Conservation (phyloP, 495 filamentous ascomycete species). For the Neurospora cerealis region DNA sequence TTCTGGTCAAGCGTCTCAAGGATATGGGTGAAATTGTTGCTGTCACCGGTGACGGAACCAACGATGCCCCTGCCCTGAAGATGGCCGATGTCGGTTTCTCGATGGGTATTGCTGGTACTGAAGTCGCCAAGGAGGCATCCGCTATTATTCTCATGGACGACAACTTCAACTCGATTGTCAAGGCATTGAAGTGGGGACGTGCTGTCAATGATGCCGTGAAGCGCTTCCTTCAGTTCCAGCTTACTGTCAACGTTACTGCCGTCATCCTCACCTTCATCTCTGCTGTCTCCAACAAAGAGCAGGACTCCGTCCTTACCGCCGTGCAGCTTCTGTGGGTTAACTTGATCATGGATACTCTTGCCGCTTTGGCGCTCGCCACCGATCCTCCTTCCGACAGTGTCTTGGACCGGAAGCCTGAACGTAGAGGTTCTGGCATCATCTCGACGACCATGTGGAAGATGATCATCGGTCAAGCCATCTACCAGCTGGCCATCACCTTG, state of each 20-base stretch:
- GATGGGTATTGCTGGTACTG: slow-evolving; percentile 85
- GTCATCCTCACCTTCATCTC: slow-evolving; percentile 76
- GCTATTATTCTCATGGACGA: slow-evolving; percentile 89
- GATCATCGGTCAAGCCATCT: slow-evolving; percentile 80
- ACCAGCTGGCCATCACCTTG: slow-evolving; percentile 70
- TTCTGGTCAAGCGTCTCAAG: slow-evolving; percentile 66
- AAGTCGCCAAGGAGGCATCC: slow-evolving; percentile 89
- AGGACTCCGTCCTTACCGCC: slow-evolving; percentile 66
- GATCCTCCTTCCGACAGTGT: slow-evolving; percentile 74
- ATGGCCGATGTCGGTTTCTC: slow-evolving; percentile 85
- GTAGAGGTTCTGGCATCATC: slow-evolving; percentile 67
- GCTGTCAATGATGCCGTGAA: slow-evolving; percentile 86
- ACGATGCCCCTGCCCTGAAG: slow-evolving; percentile 79
- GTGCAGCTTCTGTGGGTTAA: slow-evolving; percentile 91
- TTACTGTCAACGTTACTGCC: slow-evolving; percentile 86
- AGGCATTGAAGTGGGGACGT: slow-evolving; percentile 82
- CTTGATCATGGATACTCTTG: slow-evolving; percentile 89
- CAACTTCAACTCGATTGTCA: slow-evolving; percentile 81
- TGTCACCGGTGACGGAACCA: slow-evolving; percentile 83
- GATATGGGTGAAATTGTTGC: slow-evolving; percentile 70
- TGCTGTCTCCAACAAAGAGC: slow-evolving; percentile 56
- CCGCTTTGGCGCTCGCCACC: slow-evolving; percentile 75
- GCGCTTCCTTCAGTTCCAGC: slow-evolving; percentile 86
- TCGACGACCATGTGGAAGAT: slow-evolving; percentile 93
- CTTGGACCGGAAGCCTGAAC: slow-evolving; percentile 71